A percentile compares a stretch with the other conserved stretches of the same genome.
Evolutionary conservation across 495 filamentous ascomycete species (phyloP).

Genomic region (Aspergillus nanangensis): DNA sequence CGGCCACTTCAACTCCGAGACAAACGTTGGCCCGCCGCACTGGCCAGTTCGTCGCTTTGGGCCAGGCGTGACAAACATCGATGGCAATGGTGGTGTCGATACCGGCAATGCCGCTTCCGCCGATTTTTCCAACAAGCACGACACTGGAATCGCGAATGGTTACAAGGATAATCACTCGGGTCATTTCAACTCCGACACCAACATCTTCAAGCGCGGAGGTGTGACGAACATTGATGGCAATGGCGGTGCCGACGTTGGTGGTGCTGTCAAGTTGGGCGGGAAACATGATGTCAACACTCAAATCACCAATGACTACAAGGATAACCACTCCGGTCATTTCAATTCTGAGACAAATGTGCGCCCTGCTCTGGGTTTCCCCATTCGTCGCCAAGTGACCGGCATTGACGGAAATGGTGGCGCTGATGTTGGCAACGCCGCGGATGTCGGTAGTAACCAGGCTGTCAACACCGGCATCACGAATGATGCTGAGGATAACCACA

Average conservation of each 20-base stretch:
- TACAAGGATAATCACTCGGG: slow-evolving; percentile 28
- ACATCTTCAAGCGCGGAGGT: slow-evolving; percentile 1
- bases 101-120: slow-evolving; percentile 23
- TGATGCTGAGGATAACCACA: neutral
- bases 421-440: neutral
- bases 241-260: neutral
- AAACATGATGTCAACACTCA: neutral
- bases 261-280: neutral
- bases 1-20: too few relatives aligned
- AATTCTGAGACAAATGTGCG: neutral
- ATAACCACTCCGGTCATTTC: neutral
- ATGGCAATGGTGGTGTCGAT: slow-evolving; percentile 19
- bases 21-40: too few relatives aligned
- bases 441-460: neutral
- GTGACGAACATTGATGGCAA: neutral
- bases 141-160: slow-evolving; percentile 16
- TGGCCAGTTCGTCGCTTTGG: neutral
- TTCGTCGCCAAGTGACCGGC: neutral
- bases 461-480: neutral
- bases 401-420: neutral
- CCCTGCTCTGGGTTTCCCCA: neutral
- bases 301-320: neutral
- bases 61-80: neutral
- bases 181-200: slow-evolving; percentile 6
- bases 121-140: slow-evolving; percentile 16